Evolutionary conservation across 495 filamentous ascomycete species (phyloP), one percentile per base, ranked within the genome.

Genomic region (Hypoxylon intermedium): DNA sequence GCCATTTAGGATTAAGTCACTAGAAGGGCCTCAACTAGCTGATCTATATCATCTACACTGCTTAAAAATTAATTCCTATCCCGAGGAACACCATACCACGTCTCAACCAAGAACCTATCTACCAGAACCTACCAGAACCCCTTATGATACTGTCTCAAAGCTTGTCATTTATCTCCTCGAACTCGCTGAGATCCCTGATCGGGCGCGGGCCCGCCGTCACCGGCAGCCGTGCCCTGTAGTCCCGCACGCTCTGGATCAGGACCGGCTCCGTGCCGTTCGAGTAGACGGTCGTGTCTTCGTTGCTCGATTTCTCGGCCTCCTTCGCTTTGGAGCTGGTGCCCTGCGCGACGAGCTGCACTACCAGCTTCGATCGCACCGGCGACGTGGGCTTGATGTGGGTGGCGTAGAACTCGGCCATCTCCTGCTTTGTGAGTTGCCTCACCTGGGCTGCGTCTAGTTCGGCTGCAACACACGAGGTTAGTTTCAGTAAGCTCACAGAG

Each of bases 311-410:
- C 52, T 73, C 74, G 24, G 74, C 73, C 3, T 68, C 69, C 50
- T 69, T 71, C 37, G 54, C 62, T 23, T 72, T 78, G 26, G 73
- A 62, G 40, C 74, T 72, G 33, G 79, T 78, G 37, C 80, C 76
- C 67, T 92, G 88, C 0, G 94, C 95, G 34, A 87, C 82, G 60
- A 98, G 78, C 60, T 98, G 89, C 28, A 97, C 82, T 3, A 90
- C 84, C 6, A 92, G 72, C 73, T 97, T 97, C 13, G 91, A 87
- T 19, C 94, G 85, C 0, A 72, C 76, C 2, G 84, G 74, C 9
- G 93, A 96, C 0, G 74, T 73, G 0, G 94, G 93, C 43, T 85
- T 75, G 57, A 97, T 89, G 77, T 85, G 93, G 18, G 85, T 80
- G 15, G 82, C 75, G 77, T 84, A 97, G 76, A 97, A 99, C 18